Percentiles rank a stretch among this genome's conserved stretches.
phyloP scores from a whole-genome alignment of 163 green algal genomes.

The Scenedesmus sp. region DNA sequence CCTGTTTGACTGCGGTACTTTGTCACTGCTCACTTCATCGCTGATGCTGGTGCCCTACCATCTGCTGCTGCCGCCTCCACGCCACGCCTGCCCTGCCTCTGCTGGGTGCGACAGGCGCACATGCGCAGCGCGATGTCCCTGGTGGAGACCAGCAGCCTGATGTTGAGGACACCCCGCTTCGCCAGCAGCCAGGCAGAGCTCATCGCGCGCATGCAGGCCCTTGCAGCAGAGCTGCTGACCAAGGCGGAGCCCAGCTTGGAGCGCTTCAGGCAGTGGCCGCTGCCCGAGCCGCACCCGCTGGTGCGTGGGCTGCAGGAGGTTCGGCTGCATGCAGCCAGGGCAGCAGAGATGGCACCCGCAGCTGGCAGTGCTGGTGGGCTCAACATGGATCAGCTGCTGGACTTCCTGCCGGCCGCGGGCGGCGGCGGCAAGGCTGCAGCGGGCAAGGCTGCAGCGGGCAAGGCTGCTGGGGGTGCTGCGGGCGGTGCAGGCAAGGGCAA shows the following conservation, averaged over 20 bases:
- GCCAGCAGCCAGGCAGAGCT: not conserved
- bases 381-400: not conserved
- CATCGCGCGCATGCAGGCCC: not conserved
- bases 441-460: not conserved
- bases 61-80: too few relatives aligned
- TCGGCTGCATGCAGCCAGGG: not conserved
- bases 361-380: not conserved
- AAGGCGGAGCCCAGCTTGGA: not conserved
- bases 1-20: not conserved
- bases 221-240: not conserved
- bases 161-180: not conserved
- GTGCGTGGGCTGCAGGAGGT: not conserved
- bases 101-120: not conserved
- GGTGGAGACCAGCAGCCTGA: not conserved
- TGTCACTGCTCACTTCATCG: not conserved
- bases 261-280: not conserved
- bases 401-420: not conserved
- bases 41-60: not conserved
- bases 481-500: not conserved
- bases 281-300: slow-evolving; percentile 25
- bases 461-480: not conserved
- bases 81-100: not conserved
- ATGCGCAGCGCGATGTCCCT: not conserved
- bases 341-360: not conserved
- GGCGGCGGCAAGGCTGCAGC: not conserved